Conservation (phyloP, 192 early-diverging fungal genomes). For the Gaertneriomyces sp. region DNA sequence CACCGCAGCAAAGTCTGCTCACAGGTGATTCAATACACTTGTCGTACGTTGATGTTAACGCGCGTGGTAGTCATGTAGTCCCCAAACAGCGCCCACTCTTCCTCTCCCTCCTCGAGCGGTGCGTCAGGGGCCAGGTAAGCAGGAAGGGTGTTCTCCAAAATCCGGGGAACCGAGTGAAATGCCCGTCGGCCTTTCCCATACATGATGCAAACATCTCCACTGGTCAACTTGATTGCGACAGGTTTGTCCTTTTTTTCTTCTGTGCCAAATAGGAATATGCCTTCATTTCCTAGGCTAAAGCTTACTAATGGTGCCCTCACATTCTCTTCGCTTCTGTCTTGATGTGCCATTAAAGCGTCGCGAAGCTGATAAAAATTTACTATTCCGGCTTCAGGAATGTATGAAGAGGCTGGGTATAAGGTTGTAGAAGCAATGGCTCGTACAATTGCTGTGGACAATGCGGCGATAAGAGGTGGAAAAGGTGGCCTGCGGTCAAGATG, state of each 20-base stretch:
- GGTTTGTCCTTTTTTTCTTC: conserved; percentile 65
- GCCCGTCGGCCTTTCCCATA: conserved; percentile 67
- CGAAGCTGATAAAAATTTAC: conserved; percentile 86
- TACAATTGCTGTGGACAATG: conserved; percentile 65
- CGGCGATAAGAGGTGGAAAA: conserved; percentile 65
- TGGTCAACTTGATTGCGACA: conserved; percentile 68
- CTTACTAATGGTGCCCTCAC: conserved; percentile 73
- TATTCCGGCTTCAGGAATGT: conserved; percentile 82
- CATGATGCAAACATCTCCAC: conserved; percentile 90
- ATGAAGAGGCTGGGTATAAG: conserved; percentile 54
- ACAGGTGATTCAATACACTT: conserved; percentile 50
- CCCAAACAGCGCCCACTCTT: conserved; percentile 48
- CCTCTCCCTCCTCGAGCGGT: conserved; percentile 18
- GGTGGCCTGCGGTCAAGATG: conserved; percentile 60
- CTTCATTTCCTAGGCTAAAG: conserved; percentile 62
- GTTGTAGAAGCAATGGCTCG: conserved; percentile 56
- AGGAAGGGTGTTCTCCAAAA: conserved; percentile 72
- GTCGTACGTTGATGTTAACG: conserved; percentile 90
- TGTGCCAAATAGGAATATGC: conserved; percentile 81
- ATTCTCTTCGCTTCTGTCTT: conserved; percentile 85
- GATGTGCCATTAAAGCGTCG: conserved; percentile 86
- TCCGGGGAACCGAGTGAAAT: conserved; percentile 83
- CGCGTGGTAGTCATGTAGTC: conserved; percentile 66
- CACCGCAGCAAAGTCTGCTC: not conserved
- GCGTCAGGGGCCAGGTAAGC: conserved; percentile 42